Base-by-base conservation (phyloP, 441 rosid species). In the Syzygium malaccense region DNA sequence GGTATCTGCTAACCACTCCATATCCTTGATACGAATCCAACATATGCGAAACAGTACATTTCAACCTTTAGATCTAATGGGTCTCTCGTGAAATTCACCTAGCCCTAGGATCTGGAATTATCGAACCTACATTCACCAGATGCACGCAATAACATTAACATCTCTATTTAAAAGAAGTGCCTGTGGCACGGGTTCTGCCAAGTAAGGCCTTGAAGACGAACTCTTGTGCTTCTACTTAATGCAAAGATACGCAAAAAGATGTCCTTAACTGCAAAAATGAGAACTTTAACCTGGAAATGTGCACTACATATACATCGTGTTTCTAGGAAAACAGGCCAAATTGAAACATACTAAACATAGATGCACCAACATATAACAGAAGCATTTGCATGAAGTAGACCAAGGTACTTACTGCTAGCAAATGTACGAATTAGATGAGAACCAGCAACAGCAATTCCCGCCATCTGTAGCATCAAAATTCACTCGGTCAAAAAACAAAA, bases 141-240 rank as follows among this genome's bases (percentile, higher is more conserved):
- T 68, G 79, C 79, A 20, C 7, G 7, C 79, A 68, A 11, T 33
- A 18, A 19, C 14, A 32, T 68, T 68, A 68, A 9, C 25, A 68
- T 33, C 48, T 68, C 45, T 32, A 8, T 14, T 9, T 68, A 11
- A 68, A 68, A 68, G 6, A 15, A 28, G 66, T 60, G 66, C 8
- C 17, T 0, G 8, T 7, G 4, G 8, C 8, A 28, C 0, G 18
- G 68, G 6, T 26, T 60, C 17, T 14, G 8, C 8, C 32, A 12
- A 8, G 32, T 60, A 60, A 1, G 14, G n/a, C 30, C n/a, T 58
- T 4, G 14, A 26, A 58, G 7, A 68, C 26, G 13, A 32, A 18
- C 14, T 32, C 48, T 19, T 32, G 79, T 4, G 79, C 79, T 33
- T 33, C 13, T 68, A 68, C 45, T 18, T 33, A 19, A 18, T 33